Evolutionary conservation across 768 basidiomycete species (phyloP).

Genomic region (Lactarius trivialis): DNA sequence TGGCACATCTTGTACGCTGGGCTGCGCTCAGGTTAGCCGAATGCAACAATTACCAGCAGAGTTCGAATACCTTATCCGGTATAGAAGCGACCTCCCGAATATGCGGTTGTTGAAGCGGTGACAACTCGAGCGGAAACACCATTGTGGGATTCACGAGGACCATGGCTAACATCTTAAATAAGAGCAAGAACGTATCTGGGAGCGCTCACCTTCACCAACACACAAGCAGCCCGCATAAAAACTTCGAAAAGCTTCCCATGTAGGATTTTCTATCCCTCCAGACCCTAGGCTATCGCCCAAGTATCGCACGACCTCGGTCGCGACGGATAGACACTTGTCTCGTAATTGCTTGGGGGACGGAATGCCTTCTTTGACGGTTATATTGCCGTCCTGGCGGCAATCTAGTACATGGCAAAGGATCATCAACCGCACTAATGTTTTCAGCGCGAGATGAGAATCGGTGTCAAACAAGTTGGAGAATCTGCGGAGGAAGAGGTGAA

Average conservation of each 20-base stretch:
- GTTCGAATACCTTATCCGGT: constrained; percentile 13
- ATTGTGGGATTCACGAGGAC: constrained; percentile 1
- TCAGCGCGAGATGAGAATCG: constrained; percentile 41
- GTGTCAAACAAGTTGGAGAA: constrained; percentile 47
- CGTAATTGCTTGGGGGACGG: constrained; percentile 45
- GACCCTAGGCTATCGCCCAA: constrained; percentile 37
- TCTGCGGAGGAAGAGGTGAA: constrained; percentile 41
- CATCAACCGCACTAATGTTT: constrained; percentile 45
- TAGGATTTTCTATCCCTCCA: constrained; percentile 28
- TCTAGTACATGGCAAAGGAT: constrained; percentile 52
- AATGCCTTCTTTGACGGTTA: constrained; percentile 34
- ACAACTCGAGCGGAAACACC: constrained; percentile 15
- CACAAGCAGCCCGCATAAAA: constrained; percentile 1
- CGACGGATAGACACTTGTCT: constrained; percentile 38
- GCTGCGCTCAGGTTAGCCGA: neutral
- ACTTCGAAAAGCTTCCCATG: constrained; percentile 39
- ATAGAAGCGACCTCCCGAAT: constrained; percentile 7
- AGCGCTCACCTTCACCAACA: constrained; percentile 16
- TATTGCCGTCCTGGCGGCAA: constrained; percentile 48
- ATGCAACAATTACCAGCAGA: neutral
- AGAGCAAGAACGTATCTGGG: neutral
- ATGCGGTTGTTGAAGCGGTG: constrained; percentile 10
- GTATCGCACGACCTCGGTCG: constrained; percentile 41
- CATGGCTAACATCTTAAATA: constrained; percentile 9
- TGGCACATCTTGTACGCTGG: constrained; percentile 9